phyloP scores from a whole-genome alignment of 495 filamentous ascomycete species.

The Corynascus novoguineensis region DNA sequence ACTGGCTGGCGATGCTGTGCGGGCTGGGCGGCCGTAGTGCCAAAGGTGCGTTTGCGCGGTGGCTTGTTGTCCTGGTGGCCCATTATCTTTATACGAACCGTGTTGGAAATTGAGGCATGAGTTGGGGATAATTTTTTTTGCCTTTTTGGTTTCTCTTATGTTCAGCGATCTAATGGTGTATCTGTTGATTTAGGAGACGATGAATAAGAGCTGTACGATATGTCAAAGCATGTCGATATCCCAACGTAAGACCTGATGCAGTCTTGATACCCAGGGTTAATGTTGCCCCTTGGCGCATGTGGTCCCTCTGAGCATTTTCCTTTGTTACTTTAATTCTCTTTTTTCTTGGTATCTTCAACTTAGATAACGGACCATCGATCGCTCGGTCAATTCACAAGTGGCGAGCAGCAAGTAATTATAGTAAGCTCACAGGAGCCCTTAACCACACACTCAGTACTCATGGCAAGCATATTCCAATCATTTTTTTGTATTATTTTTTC shows the following conservation, averaged over 20 bases:
- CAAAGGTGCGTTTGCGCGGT: conserved; percentile 47
- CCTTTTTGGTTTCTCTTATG: conserved; percentile 5
- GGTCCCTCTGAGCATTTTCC: too few relatives aligned
- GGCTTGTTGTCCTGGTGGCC: conserved; percentile 37
- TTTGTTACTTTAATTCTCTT: background rate
- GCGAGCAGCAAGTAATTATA: background rate
- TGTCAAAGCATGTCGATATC: background rate
- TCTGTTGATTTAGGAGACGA: conserved; percentile 16
- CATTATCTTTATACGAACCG: conserved; percentile 15
- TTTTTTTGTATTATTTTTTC: background rate
- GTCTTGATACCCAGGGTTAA: background rate
- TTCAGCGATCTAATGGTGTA: conserved; percentile 8
- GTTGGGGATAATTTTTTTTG: background rate
- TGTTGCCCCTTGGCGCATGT: background rate
- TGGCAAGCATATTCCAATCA: too few relatives aligned
- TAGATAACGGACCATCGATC: background rate
- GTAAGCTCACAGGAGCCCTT: background rate
- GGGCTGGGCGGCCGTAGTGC: conserved; percentile 41
- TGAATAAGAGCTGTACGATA: conserved; percentile 11
- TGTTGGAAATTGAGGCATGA: background rate
- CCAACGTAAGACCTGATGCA: background rate
- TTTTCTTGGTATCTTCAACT: background rate
- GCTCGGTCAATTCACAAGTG: background rate
- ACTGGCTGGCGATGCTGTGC: conserved; percentile 43
- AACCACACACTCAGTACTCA: too few relatives aligned